Base-by-base conservation (phyloP, 164 flowering plant species). In the Umbilicus rupestris region DNA sequence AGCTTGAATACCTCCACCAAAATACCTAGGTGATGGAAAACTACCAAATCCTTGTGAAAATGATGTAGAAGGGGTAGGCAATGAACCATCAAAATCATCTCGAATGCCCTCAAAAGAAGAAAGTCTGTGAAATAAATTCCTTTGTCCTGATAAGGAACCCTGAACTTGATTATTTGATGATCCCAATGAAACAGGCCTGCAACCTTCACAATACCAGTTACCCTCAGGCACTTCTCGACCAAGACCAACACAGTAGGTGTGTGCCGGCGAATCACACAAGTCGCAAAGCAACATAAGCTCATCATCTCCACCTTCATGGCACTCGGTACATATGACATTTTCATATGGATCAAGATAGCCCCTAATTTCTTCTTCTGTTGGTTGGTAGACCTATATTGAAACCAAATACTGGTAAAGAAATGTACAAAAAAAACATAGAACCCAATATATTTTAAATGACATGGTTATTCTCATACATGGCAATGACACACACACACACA, bases 251-350 rank as follows among this genome's bases (percentile, higher is more conserved):
- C 99, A 95, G 71, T 77, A 95, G 49, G 99, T 95, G 72, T 95
- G 99, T n/a, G 98, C 97, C 69, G 99, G 82, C 60, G 99, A 90
- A 82, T 95, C 99, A 80, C 99, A 95, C 30, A 88, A 71, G 78
- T 95, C 99, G 63, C 99, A 95, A 1, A 95, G 82, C 70, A 95
- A 73, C 99, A 95, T 95, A 30, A 95, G 89, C 62, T 76, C 82
- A 76, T 92, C 99, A 72, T 95, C 97, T 64, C 96, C 98, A 72
- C 95, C 98, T 73, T 77, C 84, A 11, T 81, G 95, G 68, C 99
- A 95, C 72, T 88, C 98, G 0, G 88, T 83, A 68, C 99, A 95
- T 62, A 87, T 75, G 39, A 90, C 89, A 78, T 76, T 79, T 74
- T 84, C 99, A 75, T 95, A 92, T 3, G 99, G 98, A 78, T 95